These are phyloP conservation scores for Nematodospora valgi DNA, from an alignment of 805 yeast species.

Conservation along the genomic window DNA sequence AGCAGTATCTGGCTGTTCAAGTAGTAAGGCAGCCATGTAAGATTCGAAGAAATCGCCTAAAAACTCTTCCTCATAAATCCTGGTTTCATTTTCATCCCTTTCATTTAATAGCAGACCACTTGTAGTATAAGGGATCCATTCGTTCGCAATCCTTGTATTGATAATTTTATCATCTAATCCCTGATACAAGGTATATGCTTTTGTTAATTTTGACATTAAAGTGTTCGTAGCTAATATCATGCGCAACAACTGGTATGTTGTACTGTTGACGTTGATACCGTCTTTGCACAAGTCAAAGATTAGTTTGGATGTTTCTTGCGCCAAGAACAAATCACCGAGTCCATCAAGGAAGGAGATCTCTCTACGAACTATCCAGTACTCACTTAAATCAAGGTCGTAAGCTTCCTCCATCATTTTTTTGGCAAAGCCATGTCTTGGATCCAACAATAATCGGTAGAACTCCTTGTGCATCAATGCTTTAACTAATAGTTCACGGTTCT, in stretches of 20 bases:
- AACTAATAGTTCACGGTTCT: constrained; percentile 24
- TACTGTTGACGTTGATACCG: constrained; percentile 8
- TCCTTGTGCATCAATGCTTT: constrained; percentile 39
- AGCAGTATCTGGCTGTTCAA: constrained; percentile 36
- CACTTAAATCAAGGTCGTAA: constrained; percentile 17
- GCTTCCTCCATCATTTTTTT: constrained; percentile 14
- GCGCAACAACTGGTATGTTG: constrained; percentile 18
- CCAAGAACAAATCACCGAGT: constrained; percentile 37
- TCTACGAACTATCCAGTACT: constrained; percentile 22
- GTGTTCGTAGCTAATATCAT: constrained; percentile 38
- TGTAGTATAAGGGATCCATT: constrained; percentile 25
- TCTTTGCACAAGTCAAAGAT: constrained; percentile 20
- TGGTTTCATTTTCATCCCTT: constrained; percentile 13
- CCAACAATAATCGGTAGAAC: constrained; percentile 26
- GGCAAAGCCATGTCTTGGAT: constrained; percentile 26
- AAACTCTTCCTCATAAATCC: constrained; percentile 38
- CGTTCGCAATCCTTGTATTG: constrained; percentile 7
- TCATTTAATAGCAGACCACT: constrained; percentile 11
- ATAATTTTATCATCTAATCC: constrained; percentile 33
- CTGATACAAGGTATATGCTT: constrained; percentile 31
- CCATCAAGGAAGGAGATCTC: constrained; percentile 40
- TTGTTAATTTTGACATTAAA: constrained; percentile 30
- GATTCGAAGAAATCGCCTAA: constrained; percentile 41
- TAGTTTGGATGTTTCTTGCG: constrained; percentile 33
- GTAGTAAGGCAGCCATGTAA: constrained; percentile 39